Base-by-base conservation (phyloP, 495 filamentous ascomycete species). In the Neurospora sp. region DNA sequence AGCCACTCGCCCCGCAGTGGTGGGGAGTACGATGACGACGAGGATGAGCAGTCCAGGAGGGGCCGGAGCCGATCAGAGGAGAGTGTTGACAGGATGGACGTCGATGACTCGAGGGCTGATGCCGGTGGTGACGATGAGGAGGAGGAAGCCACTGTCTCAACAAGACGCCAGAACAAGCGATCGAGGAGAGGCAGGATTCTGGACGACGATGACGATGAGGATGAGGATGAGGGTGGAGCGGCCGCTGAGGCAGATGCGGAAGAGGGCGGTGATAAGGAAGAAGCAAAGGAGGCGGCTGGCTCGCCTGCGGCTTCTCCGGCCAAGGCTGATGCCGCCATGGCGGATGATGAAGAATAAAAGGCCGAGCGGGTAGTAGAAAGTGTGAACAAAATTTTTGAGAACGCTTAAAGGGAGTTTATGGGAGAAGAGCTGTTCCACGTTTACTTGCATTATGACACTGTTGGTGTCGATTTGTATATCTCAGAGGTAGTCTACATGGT, bases 61-160 rank as follows among this genome's bases (percentile, higher is more conserved):
- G 82, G 80, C 27, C 75, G 84, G 39, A 81, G 85, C 27, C 76
- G 85, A 12, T 66, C 54, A 40, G 84, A 84, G 14, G 84, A 86
- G 72, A 86, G 84, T 40, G 84, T 59, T 4, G 70, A 75, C 40
- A 41, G 62, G 12, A 72, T 76, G n/a, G 75, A 79, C 44, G 73
- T 71, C 10, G 77, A 75, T 27, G 76, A 76, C 14, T 77, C 75
- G 44, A 79, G 77, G 77, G 77, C 41, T 10, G 79, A 79, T 27
- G 79, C 76, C 8, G 76, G 77, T 37, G 75, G 75, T 14, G 75
- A 83, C 18, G 81, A 83, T 14, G 80, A 81, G 11, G 79, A 81
- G 8, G 79, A 75, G 38, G 59, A 71, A 7, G 69, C 70, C 35
- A 38, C 71, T 16, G 72, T 48, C 72, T 46, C 66, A 27, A 35